Evolutionary conservation across 2,329 filamentous ascomycete genomes (phyloP), one percentile per base, ranked within the genome.

Genomic region (Trichoderma hamatum): DNA sequence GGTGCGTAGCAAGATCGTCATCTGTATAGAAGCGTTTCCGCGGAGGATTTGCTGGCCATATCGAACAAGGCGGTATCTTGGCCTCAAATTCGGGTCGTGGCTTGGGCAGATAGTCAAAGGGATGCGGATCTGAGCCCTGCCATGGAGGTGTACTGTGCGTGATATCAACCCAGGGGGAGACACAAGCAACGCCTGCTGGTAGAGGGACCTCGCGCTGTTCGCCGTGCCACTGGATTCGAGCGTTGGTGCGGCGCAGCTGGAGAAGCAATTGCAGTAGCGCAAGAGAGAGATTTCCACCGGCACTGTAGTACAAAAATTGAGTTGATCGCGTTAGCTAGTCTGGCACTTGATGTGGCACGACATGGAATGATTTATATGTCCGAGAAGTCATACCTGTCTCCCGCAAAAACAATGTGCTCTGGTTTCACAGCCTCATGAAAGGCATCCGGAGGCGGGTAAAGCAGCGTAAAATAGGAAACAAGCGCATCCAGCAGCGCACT

Each of bases 151-250:
- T 77, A 73, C 85, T 88, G 73, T 89, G 86, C 4, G 88, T 87
- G 19, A 94, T 80, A 77, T 96, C 92, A 7, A 89, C 76, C 92
- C 92, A 95, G 3, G 91, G 89, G 1, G 88, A 90, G 72, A 85
- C 86, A 46, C 86, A 79, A 3, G 89, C 85, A 0, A 88, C 78
- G 51, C 88, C 92, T 0, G 87, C 91, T 0, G 92, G 92, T 0
- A 94, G 79, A 0, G 89, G 90, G 0, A 93, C 78, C 0, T 82
- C 76, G 28, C 89, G 84, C 5, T 82, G 75, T 63, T 82, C 76
- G 51, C 89, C 89, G 74, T 91, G 84, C 85, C 90, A 94, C 3
- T 75, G 71, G 30, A 93, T 80, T 1, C 78, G 84, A 2, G 81
- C 70, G 70, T 78, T 74, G 71, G 81, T 78, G 65, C 84, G 80